Percentiles rank a stretch among this genome's conserved stretches.
Conservation (phyloP, 2,329 filamentous ascomycete genomes). For the Penicillium verrucosum region DNA sequence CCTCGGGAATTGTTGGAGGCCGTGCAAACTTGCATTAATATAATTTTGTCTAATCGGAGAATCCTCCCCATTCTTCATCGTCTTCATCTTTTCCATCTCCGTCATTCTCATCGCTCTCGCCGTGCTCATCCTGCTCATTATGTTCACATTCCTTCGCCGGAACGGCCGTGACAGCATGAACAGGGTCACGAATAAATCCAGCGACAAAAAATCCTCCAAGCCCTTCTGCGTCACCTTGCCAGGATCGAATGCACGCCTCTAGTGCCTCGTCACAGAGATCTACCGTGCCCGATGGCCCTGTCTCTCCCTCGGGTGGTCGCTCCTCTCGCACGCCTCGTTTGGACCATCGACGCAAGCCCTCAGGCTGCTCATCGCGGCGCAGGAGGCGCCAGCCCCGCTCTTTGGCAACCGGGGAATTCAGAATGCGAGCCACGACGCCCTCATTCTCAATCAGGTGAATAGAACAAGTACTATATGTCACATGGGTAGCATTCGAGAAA, state of each 20-base stretch:
- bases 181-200: constrained; percentile 68
- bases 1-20: neutral
- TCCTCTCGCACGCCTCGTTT: constrained; percentile 59
- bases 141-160: constrained; percentile 7
- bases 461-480: constrained; percentile 94
- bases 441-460: constrained; percentile 87
- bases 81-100: constrained; percentile 24
- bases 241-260: constrained; percentile 76
- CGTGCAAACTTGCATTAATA: neutral
- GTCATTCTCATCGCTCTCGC: constrained; percentile 1
- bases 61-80: constrained; percentile 46
- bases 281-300: constrained; percentile 13
- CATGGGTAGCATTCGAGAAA: constrained; percentile 70
- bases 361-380: constrained; percentile 66
- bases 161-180: constrained; percentile 27
- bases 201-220: constrained; percentile 96
- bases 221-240: constrained; percentile 74
- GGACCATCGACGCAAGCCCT: constrained; percentile 72
- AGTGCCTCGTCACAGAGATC: constrained; percentile 49
- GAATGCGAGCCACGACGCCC: constrained; percentile 68
- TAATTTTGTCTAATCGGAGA: constrained; percentile 35
- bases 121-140: constrained; percentile 23
- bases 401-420: constrained; percentile 65
- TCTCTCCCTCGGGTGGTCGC: constrained; percentile 4
- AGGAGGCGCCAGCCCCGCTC: constrained; percentile 75